These are phyloP conservation scores for Chaetomidium leptoderma DNA, from an alignment of 495 filamentous ascomycete species.

Conservation along the genomic window DNA sequence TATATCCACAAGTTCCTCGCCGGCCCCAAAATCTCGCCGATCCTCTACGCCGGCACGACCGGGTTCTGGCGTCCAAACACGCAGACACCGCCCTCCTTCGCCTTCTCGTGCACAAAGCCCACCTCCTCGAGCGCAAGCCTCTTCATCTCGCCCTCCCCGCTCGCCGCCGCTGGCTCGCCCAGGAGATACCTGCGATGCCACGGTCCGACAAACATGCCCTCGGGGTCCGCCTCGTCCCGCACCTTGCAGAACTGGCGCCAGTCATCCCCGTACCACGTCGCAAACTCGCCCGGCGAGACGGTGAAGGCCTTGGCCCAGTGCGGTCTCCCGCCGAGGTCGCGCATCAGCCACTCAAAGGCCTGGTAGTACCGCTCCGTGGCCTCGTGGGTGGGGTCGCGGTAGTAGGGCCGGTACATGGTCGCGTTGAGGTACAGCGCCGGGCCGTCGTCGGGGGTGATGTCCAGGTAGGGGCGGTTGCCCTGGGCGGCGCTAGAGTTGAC, in stretches of 20 bases:
- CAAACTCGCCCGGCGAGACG: constrained; percentile 53
- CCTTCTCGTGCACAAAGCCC: constrained; percentile 26
- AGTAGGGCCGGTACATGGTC: constrained; percentile 88
- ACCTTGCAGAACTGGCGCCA: constrained; percentile 64
- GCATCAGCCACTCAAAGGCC: constrained; percentile 96
- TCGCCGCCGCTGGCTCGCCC: constrained; percentile 43
- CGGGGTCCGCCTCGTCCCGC: constrained; percentile 70
- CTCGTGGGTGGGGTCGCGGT: constrained; percentile 70
- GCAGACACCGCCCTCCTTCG: constrained; percentile 27
- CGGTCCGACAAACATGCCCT: constrained; percentile 86
- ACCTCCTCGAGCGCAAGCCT: constrained; percentile 40
- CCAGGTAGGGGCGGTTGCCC: constrained; percentile 67
- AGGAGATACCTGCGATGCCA: constrained; percentile 80
- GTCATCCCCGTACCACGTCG: constrained; percentile 47
- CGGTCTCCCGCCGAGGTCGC: constrained; percentile 78
- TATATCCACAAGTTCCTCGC: neutral
- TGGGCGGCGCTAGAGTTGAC: constrained; percentile 32
- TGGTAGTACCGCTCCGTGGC: constrained; percentile 69
- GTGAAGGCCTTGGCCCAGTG: constrained; percentile 98
- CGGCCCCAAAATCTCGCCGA: constrained; percentile 7
- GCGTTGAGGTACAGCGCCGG: constrained; percentile 94
- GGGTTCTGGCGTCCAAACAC: constrained; percentile 28
- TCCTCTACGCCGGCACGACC: constrained; percentile 20
- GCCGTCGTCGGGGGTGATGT: constrained; percentile 57
- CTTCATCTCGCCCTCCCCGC: constrained; percentile 1